phyloP scores from a whole-genome alignment of 257 asterid genomes.

The Verbascum thapsus region DNA sequence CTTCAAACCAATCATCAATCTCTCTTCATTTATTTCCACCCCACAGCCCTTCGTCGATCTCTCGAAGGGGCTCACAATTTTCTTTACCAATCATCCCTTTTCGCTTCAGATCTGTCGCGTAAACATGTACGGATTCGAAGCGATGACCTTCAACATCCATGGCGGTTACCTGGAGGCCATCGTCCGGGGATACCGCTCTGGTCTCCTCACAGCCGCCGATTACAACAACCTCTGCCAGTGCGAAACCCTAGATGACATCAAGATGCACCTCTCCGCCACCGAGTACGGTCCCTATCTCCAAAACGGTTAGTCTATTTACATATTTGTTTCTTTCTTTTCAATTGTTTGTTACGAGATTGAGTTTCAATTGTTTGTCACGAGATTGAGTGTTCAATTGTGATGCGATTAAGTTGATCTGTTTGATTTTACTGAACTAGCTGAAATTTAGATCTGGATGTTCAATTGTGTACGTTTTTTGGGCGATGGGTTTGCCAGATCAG shows the following conservation, averaged over 20 bases:
- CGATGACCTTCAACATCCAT: conserved; percentile 84
- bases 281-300: conserved; percentile 92
- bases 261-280: conserved; percentile 96
- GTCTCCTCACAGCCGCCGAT: conserved; percentile 89
- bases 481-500: conserved; percentile 10
- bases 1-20: too few species aligned
- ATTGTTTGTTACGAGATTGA: too few species aligned
- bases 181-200: conserved; percentile 86
- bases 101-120: conserved; percentile 61
- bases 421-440: conserved; percentile 5
- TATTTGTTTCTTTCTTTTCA: too few species aligned
- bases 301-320: conserved; percentile 68
- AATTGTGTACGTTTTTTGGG: background rate
- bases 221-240: conserved; percentile 94
- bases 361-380: conserved; percentile 7
- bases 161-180: conserved; percentile 94
- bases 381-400: background rate
- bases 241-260: conserved; percentile 83
- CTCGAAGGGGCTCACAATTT: conserved; percentile 25
- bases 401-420: conserved; percentile 17
- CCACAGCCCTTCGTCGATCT: conserved; percentile 8
- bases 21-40: too few species aligned
- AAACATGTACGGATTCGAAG: conserved; percentile 96
- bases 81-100: conserved; percentile 23
- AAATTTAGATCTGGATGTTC: conserved; percentile 3